Conservation (phyloP, 371 early-diverging fungal genomes). For the Chytridium lagenaria region DNA sequence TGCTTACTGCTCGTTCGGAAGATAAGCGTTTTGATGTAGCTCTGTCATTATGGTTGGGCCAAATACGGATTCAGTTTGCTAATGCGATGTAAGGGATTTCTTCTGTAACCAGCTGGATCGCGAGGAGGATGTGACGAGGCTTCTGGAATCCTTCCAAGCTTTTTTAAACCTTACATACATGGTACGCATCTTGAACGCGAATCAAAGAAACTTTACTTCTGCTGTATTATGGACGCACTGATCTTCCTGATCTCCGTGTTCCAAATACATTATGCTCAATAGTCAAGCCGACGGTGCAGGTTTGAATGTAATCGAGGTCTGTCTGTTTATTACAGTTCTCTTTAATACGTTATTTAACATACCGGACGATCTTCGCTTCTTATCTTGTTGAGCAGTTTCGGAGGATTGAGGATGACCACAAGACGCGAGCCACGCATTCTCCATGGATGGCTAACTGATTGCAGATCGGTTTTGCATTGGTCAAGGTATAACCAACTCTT, state of each 20-base stretch:
- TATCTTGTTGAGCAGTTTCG: too few relatives aligned
- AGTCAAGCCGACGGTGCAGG: neutral
- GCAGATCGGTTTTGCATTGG: too few relatives aligned
- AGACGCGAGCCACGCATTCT: too few relatives aligned
- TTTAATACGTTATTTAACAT: neutral
- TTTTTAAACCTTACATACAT: neutral
- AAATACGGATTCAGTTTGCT: too few relatives aligned
- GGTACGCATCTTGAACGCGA: too few relatives aligned
- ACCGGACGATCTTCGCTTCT: too few relatives aligned
- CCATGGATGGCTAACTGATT: too few relatives aligned
- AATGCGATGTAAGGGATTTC: neutral
- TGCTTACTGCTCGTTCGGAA: neutral
- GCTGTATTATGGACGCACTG: neutral
- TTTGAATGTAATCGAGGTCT: neutral
- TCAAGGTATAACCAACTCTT: too few relatives aligned
- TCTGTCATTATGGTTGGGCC: neutral
- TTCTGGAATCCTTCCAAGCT: neutral
- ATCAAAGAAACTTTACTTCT: neutral
- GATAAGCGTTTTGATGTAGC: neutral
- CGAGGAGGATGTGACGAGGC: neutral
- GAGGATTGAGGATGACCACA: too few relatives aligned
- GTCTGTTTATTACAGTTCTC: neutral
- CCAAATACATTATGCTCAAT: neutral
- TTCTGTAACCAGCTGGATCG: neutral
- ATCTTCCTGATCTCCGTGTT: neutral